Percentiles rank a stretch among this genome's conserved stretches.
These are phyloP conservation scores for Myxozyma melibiosi DNA, from an alignment of 805 yeast species.

Conservation along the genomic window DNA sequence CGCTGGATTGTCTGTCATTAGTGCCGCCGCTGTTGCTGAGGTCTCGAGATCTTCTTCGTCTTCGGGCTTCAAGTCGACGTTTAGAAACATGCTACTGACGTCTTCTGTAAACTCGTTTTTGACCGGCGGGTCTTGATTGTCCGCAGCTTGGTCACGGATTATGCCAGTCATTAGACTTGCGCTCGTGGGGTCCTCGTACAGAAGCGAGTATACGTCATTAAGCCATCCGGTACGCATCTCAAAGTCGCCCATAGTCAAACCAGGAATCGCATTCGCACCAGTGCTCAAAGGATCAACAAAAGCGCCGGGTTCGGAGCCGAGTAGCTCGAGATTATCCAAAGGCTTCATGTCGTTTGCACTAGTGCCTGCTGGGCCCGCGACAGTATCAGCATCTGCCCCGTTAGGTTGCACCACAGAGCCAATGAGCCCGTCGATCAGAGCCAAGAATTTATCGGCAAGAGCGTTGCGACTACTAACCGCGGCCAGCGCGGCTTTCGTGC, in stretches of 20 bases:
- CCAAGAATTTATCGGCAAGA: constrained; percentile 50
- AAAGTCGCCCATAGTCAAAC: constrained; percentile 19
- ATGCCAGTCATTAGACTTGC: constrained; percentile 24
- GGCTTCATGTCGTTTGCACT: neutral
- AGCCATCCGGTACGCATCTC: constrained; percentile 33
- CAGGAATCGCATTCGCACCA: neutral
- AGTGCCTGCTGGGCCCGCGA: neutral
- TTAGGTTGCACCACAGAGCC: constrained; percentile 23
- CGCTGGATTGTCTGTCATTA: neutral
- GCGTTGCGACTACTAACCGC: constrained; percentile 49
- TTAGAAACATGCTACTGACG: neutral
- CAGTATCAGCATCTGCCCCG: neutral
- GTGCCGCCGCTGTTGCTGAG: neutral
- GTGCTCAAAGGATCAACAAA: neutral
- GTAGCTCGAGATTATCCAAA: neutral
- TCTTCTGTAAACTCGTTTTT: neutral
- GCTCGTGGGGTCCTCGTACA: constrained; percentile 28
- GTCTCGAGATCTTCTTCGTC: neutral
- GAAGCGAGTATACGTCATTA: constrained; percentile 31
- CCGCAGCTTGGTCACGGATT: constrained; percentile 7
- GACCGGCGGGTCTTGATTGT: neutral
- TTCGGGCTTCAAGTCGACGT: neutral
- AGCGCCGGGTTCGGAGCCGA: neutral
- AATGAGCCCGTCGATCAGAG: constrained; percentile 50
- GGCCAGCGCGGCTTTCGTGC: constrained; percentile 47